phyloP scores from a whole-genome alignment of 345 rosid species.

The Brassica nigra region DNA sequence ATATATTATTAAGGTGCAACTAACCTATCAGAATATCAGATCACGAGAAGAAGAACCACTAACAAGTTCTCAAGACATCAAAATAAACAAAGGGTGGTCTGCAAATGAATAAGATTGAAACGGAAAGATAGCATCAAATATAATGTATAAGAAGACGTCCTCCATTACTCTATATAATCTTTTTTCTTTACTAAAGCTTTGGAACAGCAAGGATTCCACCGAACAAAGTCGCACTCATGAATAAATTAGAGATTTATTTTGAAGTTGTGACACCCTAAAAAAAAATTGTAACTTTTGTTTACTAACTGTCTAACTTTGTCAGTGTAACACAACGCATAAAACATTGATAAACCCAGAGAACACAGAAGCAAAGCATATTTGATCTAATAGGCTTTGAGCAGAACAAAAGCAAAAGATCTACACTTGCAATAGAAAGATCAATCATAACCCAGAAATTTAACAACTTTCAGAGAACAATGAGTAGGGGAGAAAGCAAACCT shows the following conservation, averaged over 20 bases:
- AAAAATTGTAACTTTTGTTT: conserved; percentile 17
- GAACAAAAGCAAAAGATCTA: conserved; percentile 19
- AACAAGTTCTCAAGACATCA: conserved; percentile 6
- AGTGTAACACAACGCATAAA: conserved; percentile 5
- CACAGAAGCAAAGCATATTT: conserved; percentile 9
- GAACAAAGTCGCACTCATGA: conserved; percentile 32
- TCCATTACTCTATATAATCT: conserved; percentile 6
- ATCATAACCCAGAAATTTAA: not conserved
- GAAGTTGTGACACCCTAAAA: not conserved
- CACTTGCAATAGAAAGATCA: conserved; percentile 10
- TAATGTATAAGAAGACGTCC: not conserved
- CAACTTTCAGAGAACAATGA: too few relatives aligned
- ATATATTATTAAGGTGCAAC: conserved; percentile 24
- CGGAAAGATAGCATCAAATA: conserved; percentile 10
- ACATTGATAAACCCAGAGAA: conserved; percentile 3
- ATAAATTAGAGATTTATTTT: conserved; percentile 19
- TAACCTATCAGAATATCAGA: conserved; percentile 33
- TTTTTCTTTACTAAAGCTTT: conserved; percentile 20
- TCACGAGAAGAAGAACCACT: conserved; percentile 28
- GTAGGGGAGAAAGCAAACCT: too few relatives aligned
- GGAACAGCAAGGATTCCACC: conserved; percentile 42
- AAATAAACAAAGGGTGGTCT: conserved; percentile 7
- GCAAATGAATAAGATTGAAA: conserved; percentile 8
- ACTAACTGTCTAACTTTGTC: not conserved
- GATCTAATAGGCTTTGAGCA: conserved; percentile 9